A percentile compares a stretch with the other conserved stretches of the same genome.
These are phyloP conservation scores for Nidula microcarpa DNA, from an alignment of 768 basidiomycete genomes.

Conservation along the genomic window DNA sequence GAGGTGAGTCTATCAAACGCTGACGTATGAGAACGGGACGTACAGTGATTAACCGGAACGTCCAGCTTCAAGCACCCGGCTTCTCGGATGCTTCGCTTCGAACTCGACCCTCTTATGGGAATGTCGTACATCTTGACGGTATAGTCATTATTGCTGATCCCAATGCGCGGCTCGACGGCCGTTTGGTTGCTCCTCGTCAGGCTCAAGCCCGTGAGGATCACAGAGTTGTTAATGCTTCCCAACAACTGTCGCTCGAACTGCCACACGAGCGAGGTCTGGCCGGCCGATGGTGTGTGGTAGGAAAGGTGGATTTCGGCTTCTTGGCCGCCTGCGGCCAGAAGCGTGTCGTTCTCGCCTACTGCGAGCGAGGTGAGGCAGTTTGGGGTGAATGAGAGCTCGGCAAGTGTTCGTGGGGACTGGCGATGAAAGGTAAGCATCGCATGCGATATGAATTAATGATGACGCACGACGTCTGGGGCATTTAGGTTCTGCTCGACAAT, in stretches of 20 bases:
- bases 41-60: constrained; percentile 82
- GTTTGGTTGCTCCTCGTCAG: constrained; percentile 42
- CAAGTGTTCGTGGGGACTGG: constrained; percentile 39
- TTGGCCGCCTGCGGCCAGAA: constrained; percentile 63
- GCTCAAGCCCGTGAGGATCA: constrained; percentile 6
- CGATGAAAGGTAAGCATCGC: constrained; percentile 3
- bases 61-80: constrained; percentile 55
- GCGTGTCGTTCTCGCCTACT: constrained; percentile 36
- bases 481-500: constrained; percentile 63
- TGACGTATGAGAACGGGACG: constrained; percentile 19
- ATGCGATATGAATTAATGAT: constrained; percentile 3
- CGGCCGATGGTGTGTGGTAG: constrained; percentile 7
- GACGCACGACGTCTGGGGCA: constrained; percentile 41
- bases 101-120: constrained; percentile 43
- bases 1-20: constrained; percentile 6
- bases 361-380: constrained; percentile 52
- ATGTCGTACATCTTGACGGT: constrained; percentile 81
- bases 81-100: constrained; percentile 38
- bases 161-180: constrained; percentile 70
- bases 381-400: constrained; percentile 46
- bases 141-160: constrained; percentile 85
- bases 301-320: constrained; percentile 66
- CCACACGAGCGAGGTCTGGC: constrained; percentile 7
- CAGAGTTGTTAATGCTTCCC: constrained; percentile 16
- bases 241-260: constrained; percentile 8